A percentile compares a stretch with the other conserved stretches of the same genome.
Evolutionary conservation across 2,329 filamentous ascomycete species (phyloP).

Genomic region (Zalaria obscura): DNA sequence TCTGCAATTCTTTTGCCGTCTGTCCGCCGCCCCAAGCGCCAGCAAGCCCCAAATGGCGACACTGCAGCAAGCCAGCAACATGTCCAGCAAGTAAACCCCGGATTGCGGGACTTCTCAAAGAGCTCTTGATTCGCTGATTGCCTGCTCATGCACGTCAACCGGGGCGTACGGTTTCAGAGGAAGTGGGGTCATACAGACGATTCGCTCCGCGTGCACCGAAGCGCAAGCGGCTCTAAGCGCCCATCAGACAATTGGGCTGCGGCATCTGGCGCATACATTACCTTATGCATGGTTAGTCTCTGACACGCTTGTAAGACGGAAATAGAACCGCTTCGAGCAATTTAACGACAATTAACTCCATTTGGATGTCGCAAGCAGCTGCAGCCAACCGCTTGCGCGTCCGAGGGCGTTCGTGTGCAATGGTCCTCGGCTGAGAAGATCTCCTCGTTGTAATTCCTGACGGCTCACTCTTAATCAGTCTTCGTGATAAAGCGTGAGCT

Average conservation of each 20-base stretch:
- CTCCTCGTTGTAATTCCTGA: no score
- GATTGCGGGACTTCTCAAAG: no score
- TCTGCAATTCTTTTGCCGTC: background rate
- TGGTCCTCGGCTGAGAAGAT: background rate
- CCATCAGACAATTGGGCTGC: background rate
- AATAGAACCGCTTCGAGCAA: background rate
- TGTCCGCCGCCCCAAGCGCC: background rate
- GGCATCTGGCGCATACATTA: no score
- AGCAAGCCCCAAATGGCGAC: background rate
- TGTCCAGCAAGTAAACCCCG: background rate
- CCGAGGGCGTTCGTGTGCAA: background rate
- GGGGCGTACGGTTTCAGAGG: background rate
- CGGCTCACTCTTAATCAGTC: no score
- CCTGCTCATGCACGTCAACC: background rate
- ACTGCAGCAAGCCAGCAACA: background rate
- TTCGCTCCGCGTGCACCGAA: background rate
- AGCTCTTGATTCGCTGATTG: no score
- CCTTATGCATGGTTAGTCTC: no score
- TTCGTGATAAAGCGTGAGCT: no score
- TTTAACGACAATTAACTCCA: background rate
- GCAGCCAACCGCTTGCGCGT: background rate
- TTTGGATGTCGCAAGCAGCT: background rate
- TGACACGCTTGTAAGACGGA: no score
- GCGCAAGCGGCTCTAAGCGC: background rate
- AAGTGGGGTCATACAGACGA: background rate